A percentile compares a stretch with the other conserved stretches of the same genome.
Conservation (phyloP, 2,329 filamentous ascomycete genomes). For the Aureobasidium subglaciale region DNA sequence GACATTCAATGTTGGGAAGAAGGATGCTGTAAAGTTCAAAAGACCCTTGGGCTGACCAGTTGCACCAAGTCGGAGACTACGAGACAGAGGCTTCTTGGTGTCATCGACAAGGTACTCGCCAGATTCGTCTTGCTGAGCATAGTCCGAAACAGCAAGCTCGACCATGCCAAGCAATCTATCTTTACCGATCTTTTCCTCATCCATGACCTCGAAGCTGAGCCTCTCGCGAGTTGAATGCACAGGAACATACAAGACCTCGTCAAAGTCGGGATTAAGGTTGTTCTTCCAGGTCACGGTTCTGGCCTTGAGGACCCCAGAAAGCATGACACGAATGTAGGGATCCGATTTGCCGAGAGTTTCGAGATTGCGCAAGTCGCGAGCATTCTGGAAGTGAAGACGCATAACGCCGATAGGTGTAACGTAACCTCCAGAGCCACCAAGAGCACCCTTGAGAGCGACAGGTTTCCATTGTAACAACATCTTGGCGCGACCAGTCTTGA, state of each 20-base stretch:
- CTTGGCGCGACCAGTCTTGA: slow-evolving; percentile 78
- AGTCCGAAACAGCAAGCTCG: slow-evolving; percentile 72
- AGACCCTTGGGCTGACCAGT: slow-evolving; percentile 70
- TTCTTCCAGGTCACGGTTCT: slow-evolving; percentile 94
- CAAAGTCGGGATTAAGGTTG: slow-evolving; percentile 90
- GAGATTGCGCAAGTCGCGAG: slow-evolving; percentile 77
- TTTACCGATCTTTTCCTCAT: slow-evolving; percentile 84
- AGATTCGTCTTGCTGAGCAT: slow-evolving; percentile 66
- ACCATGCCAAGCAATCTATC: slow-evolving; percentile 80
- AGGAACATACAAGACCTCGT: slow-evolving; percentile 91
- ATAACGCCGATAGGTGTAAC: slow-evolving; percentile 90
- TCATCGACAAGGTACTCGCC: slow-evolving; percentile 79
- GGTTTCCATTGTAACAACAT: slow-evolving; percentile 93
- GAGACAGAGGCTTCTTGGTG: slow-evolving; percentile 59
- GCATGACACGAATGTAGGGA: slow-evolving; percentile 79
- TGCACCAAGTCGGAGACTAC: slow-evolving; percentile 65
- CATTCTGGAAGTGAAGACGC: slow-evolving; percentile 84
- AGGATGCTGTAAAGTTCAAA: slow-evolving; percentile 75
- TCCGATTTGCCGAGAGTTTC: slow-evolving; percentile 97
- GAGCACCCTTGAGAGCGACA: slow-evolving; percentile 72
- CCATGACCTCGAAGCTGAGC: slow-evolving; percentile 89
- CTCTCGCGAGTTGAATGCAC: slow-evolving; percentile 80
- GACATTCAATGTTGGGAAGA: slow-evolving; percentile 83
- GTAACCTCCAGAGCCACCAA: slow-evolving; percentile 77
- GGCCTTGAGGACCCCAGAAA: slow-evolving; percentile 84